phyloP scores from a whole-genome alignment of 768 basidiomycete species.

The Serendipita sp. region DNA sequence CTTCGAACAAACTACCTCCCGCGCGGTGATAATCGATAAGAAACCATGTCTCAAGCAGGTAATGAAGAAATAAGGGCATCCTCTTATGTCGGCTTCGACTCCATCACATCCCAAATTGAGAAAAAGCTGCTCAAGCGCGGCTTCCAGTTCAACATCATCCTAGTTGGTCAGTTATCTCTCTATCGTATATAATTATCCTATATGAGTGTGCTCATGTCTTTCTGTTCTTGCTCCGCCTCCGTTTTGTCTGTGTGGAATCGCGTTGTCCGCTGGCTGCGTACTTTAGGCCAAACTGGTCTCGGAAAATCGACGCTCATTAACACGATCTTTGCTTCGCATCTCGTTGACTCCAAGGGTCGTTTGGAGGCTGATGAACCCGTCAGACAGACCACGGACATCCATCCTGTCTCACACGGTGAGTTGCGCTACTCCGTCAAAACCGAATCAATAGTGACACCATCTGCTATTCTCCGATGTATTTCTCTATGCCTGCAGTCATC shows the following conservation, averaged over 20 bases:
- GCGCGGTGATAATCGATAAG: background rate
- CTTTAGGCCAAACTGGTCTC: slow-evolving; percentile 85
- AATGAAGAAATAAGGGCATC: slow-evolving; percentile 74
- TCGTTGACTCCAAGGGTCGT: slow-evolving; percentile 95
- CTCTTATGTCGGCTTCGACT: slow-evolving; percentile 95
- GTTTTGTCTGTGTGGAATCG: background rate
- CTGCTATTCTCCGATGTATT: background rate
- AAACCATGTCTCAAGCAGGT: slow-evolving; percentile 28
- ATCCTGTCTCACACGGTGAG: slow-evolving; percentile 84
- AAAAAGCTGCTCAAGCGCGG: slow-evolving; percentile 98
- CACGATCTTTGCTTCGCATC: slow-evolving; percentile 96
- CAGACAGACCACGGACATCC: slow-evolving; percentile 93
- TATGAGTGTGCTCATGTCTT: slow-evolving; percentile 15
- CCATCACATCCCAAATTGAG: slow-evolving; percentile 94
- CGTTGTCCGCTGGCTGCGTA: background rate
- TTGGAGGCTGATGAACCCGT: slow-evolving; percentile 75
- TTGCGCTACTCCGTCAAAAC: slow-evolving; percentile 12
- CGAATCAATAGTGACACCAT: background rate
- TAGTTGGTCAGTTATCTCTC: slow-evolving; percentile 46
- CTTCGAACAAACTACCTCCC: background rate
- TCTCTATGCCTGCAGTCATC: slow-evolving; percentile 44
- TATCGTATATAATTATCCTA: background rate
- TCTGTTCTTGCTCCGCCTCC: slow-evolving; percentile 14
- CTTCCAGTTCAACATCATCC: slow-evolving; percentile 98
- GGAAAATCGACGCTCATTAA: slow-evolving; percentile 98